phyloP scores from a whole-genome alignment of 805 yeast species.

The Kodamaea laetipori region DNA sequence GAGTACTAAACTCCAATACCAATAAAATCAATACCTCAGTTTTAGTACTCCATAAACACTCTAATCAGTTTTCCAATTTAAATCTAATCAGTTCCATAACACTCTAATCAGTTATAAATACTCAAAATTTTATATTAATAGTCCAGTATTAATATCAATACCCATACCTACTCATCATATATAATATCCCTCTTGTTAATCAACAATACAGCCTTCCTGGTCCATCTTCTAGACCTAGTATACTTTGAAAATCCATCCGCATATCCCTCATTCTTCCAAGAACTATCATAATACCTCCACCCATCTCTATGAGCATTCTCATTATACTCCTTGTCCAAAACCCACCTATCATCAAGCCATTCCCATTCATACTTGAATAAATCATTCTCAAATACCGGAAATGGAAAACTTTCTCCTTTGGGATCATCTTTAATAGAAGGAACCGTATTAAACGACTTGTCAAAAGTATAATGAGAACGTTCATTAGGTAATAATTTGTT shows the following conservation, averaged over 20 bases:
- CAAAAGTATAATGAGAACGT: slow-evolving; percentile 50
- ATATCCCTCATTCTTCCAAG: slow-evolving; percentile 46
- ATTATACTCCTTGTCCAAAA: slow-evolving; percentile 43
- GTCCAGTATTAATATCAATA: no score
- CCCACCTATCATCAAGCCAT: slow-evolving; percentile 60
- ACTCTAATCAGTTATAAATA: no score
- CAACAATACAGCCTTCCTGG: slow-evolving; percentile 45
- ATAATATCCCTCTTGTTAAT: slow-evolving; percentile 21
- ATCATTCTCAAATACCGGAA: slow-evolving; percentile 46
- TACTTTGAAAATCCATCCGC: slow-evolving; percentile 51
- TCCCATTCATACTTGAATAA: slow-evolving; percentile 49
- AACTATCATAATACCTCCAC: slow-evolving; percentile 56
- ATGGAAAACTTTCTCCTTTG: slow-evolving; percentile 33
- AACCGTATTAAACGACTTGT: slow-evolving; percentile 31
- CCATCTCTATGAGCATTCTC: slow-evolving; percentile 44
- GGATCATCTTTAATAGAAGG: slow-evolving; percentile 31
- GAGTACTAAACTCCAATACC: no score
- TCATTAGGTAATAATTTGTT: slow-evolving; percentile 53
- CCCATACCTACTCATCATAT: slow-evolving; percentile 7
- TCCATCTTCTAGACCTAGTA: slow-evolving; percentile 56
- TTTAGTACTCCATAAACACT: no score
- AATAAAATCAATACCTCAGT: no score
- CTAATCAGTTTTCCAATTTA: no score
- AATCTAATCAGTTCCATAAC: no score
- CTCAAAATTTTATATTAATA: no score